phyloP scores from a whole-genome alignment of 768 basidiomycete genomes.

The Chalciporus piperatus region DNA sequence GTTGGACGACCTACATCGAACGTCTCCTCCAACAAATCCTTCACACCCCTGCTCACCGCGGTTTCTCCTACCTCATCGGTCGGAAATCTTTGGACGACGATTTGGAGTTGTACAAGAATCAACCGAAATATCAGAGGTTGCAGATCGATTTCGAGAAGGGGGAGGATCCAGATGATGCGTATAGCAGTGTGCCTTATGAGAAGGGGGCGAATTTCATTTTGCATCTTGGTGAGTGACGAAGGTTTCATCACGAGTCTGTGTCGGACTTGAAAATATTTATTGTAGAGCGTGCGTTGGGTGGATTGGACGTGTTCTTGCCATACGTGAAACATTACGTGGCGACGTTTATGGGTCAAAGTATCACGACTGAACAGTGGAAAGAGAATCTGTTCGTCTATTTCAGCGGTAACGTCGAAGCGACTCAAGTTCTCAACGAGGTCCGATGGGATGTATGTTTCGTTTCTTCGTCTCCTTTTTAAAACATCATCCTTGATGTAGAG shows the following conservation, averaged over 20 bases:
- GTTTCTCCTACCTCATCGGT: conserved; percentile 79
- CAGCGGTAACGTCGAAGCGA: conserved; percentile 47
- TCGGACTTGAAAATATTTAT: not conserved
- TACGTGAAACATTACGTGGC: conserved; percentile 81
- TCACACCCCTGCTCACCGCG: conserved; percentile 73
- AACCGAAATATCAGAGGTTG: conserved; percentile 71
- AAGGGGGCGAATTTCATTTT: conserved; percentile 88
- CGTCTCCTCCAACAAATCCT: conserved; percentile 68
- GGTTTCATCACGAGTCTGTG: not conserved
- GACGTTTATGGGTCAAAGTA: conserved; percentile 79
- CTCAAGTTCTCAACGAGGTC: conserved; percentile 65
- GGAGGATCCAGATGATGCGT: conserved; percentile 79
- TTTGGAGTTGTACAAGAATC: conserved; percentile 53
- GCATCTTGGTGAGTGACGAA: conserved; percentile 57
- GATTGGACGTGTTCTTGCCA: conserved; percentile 68
- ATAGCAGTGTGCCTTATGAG: conserved; percentile 75
- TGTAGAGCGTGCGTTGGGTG: conserved; percentile 15
- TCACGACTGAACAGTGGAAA: conserved; percentile 84
- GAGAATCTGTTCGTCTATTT: conserved; percentile 74
- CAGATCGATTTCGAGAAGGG: conserved; percentile 72
- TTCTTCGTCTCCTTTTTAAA: not conserved
- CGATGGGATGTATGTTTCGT: conserved; percentile 72
- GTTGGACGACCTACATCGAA: conserved; percentile 94
- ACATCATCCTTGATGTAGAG: no score
- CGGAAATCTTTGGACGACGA: conserved; percentile 67